Evolutionary conservation across 2,329 filamentous ascomycete species (phyloP), one percentile per base, ranked within the genome.

Genomic region (Stagonosporopsis cucurbitacearum): DNA sequence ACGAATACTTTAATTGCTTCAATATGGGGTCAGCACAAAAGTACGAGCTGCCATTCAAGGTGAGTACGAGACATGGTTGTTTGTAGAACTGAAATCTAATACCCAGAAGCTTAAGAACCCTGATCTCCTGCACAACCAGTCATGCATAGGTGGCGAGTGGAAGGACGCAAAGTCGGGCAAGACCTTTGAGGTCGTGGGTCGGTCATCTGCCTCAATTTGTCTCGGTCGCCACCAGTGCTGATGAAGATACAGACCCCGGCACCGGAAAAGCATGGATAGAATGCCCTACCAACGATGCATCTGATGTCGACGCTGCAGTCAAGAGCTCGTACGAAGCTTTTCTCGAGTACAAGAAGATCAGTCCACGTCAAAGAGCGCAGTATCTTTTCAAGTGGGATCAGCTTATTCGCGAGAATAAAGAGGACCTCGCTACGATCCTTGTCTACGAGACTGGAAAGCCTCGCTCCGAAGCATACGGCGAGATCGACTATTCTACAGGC

Each of bases 301-400:
- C 85, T 37, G 88, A 90, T 71, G 86, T 88, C 50, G 82, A 87
- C 56, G 72, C 71, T 4, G 83, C 86, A 1, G 85, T 89, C 6
- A 75, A 84, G 63, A 80, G 82, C 37, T 83, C 87, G 0, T 79
- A 88, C 56, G 74, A 75, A n/a, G 84, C 85, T 4, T 90, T 90
- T 64, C 75, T 85, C 59, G 74, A 75, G 19, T 90, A 84, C 75
- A 80, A 79, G 54, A 86, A 85, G 59, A 74, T 82, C 50, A 88
- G 83, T 60, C 86, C 88, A 0, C 80, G 85, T 15, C 79, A 80
- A 48, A 81, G 87, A 49, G 86, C 87, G 1, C 82, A 88, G 63
- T 82, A 84, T 72, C 76, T 90, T 9, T 73, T 87, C 50, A 85
- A 85, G 71, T 90, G 87, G 86, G 84, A 89, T 71, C 72, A 80